Conservation (phyloP, 345 rosid genomes). For the Eucalyptus curtisii region DNA sequence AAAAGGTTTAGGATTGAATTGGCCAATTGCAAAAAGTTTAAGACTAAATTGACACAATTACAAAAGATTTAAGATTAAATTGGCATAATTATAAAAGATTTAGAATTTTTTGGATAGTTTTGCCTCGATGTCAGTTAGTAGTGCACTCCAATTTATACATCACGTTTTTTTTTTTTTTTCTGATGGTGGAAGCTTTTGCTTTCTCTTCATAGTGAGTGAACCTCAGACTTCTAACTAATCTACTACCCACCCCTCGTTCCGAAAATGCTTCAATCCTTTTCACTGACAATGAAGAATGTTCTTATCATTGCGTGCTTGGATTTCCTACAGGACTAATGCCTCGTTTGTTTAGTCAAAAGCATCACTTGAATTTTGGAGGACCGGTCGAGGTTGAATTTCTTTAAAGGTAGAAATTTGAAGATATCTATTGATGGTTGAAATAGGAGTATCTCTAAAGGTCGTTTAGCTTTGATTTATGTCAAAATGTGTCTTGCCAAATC, state of each 20-base stretch:
- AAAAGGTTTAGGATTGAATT: too few species aligned
- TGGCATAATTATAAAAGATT: too few species aligned
- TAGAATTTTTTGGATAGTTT: too few species aligned
- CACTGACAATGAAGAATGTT: neutral
- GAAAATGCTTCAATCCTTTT: neutral
- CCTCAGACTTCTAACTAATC: neutral
- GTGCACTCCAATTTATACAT: neutral
- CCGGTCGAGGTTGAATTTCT: neutral
- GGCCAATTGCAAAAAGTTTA: neutral
- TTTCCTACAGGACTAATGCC: neutral
- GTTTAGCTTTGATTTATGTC: neutral
- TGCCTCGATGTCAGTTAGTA: too few species aligned
- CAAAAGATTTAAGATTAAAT: too few species aligned
- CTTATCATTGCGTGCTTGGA: neutral
- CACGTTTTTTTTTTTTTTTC: neutral
- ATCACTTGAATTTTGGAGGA: neutral
- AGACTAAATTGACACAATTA: too few species aligned
- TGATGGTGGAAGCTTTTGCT: neutral
- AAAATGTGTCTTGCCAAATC: neutral
- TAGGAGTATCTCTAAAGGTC: neutral
- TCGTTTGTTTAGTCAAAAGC: neutral
- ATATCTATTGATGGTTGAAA: neutral
- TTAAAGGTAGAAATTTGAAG: neutral
- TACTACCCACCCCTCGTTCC: neutral
- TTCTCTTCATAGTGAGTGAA: neutral